Base-by-base conservation (phyloP, 2,329 filamentous ascomycete species). In the Fusarium pseudocircinatum region DNA sequence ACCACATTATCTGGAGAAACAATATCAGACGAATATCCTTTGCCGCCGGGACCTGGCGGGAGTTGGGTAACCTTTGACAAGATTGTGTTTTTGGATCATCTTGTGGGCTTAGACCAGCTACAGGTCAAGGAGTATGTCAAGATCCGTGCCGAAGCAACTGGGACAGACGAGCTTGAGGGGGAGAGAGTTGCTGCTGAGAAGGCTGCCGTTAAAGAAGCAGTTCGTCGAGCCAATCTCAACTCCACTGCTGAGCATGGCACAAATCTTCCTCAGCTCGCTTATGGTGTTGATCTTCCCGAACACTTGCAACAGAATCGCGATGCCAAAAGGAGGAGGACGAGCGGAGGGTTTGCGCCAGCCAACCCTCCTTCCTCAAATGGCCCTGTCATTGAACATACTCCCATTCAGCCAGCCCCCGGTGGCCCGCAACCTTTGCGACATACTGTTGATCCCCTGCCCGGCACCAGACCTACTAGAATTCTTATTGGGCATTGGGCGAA, bases 21-120 rank as follows among this genome's bases (percentile, higher is more conserved):
- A 6, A 82, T 91, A 34, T 82, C 84, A 11, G 78, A 83, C 44
- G 81, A 84, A 34, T 84, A 84, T 77, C 82, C 88, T 37, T 75
- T 89, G 8, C 89, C 89, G 3, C 85, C 87, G 6, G 89, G 89
- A 1, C 87, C 89, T 4, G 89, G 89, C 28, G 89, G 88, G 60
- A 90, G 88, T 77, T 91, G 89, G 89, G 88, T 91, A 30, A 91
- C 89, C 0, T 91, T 91, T 73, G 87, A 90, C 64, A 84, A 87
- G 26, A 85, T 91, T 36, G 85, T 90, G 28, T 91, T 91, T 74
- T 86, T 87, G 6, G 79, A 85, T 13, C 88, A 90, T 64, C 85
- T 92, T 1, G 82, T 88, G 20, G 85, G 85, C 6, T 81, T 90
- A 9, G 86, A 88, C 58, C 86, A 90, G 53, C 84, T 87, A 34